phyloP scores from a whole-genome alignment of 2,329 filamentous ascomycete species.

The Stemphylium lycopersici region DNA sequence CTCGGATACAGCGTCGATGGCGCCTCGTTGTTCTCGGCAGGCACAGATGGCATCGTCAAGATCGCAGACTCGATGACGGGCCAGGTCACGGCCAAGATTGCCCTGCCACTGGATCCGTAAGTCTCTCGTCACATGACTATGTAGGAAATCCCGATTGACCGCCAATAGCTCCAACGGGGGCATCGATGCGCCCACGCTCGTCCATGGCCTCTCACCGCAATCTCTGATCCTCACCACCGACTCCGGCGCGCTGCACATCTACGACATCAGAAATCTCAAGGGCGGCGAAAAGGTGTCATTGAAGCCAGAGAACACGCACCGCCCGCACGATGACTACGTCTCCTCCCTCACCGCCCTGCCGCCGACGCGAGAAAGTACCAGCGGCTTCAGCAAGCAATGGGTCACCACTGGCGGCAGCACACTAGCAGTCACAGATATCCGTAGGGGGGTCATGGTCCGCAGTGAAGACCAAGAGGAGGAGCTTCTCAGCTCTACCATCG shows the following conservation, averaged over 20 bases:
- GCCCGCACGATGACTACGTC: conserved; percentile 91
- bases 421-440: conserved; percentile 85
- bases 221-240: conserved; percentile 89
- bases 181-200: conserved; percentile 76
- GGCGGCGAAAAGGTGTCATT: conserved; percentile 52
- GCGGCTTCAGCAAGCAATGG: conserved; percentile 92
- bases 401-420: conserved; percentile 91
- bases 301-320: conserved; percentile 75
- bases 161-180: conserved; percentile 50
- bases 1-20: conserved; percentile 82
- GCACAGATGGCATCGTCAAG: conserved; percentile 69
- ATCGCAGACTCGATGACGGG: conserved; percentile 64
- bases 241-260: conserved; percentile 84
- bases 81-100: conserved; percentile 79
- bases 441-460: conserved; percentile 81
- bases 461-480: conserved; percentile 97
- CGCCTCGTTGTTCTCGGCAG: conserved; percentile 65
- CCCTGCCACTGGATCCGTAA: conserved; percentile 64
- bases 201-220: conserved; percentile 85
- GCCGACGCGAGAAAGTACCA: conserved; percentile 78
- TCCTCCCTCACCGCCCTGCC: conserved; percentile 86
- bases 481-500: conserved; percentile 78
- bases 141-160: conserved; percentile 12
- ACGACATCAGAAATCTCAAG: conserved; percentile 72
- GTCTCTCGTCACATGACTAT: conserved; percentile 2